Percentiles rank a stretch among this genome's conserved stretches.
Evolutionary conservation across 1,284 basidiomycete species (phyloP).

Genomic region (Bondarzewia mesenterica): DNA sequence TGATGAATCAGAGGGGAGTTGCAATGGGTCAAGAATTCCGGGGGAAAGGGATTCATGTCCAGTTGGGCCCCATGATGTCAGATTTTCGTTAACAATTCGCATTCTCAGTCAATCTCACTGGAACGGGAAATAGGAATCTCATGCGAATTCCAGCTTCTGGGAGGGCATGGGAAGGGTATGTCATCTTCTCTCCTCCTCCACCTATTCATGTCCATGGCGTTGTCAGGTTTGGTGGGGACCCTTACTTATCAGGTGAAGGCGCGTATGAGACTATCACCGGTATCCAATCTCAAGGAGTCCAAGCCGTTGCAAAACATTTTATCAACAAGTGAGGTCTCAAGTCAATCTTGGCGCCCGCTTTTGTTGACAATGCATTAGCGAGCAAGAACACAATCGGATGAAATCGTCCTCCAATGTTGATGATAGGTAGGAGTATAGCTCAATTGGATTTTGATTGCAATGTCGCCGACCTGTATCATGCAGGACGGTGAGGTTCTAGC

Average conservation of each 20-base stretch:
- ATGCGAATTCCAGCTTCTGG: conserved; percentile 56
- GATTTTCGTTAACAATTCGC: conserved; percentile 6
- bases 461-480: background rate
- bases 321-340: conserved; percentile 35
- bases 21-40: conserved; percentile 68
- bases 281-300: conserved; percentile 55
- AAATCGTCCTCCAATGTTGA: conserved; percentile 53
- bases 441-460: conserved; percentile 11
- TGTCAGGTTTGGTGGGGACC: conserved; percentile 44
- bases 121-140: conserved; percentile 34
- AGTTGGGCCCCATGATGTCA: conserved; percentile 47
- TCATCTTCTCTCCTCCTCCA: background rate
- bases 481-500: conserved; percentile 27
- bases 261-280: conserved; percentile 51
- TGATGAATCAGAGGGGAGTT: conserved; percentile 53
- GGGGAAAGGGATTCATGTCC: conserved; percentile 60
- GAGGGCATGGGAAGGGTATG: conserved; percentile 63
- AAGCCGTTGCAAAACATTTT: conserved; percentile 54
- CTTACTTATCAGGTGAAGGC: conserved; percentile 55
- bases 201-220: background rate
- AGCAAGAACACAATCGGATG: conserved; percentile 50
- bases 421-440: conserved; percentile 36
- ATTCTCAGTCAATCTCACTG: background rate
- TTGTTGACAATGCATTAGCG: conserved; percentile 19
- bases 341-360: background rate